Base-by-base conservation (phyloP, 768 basidiomycete genomes). In the Albatrellus ellisii region DNA sequence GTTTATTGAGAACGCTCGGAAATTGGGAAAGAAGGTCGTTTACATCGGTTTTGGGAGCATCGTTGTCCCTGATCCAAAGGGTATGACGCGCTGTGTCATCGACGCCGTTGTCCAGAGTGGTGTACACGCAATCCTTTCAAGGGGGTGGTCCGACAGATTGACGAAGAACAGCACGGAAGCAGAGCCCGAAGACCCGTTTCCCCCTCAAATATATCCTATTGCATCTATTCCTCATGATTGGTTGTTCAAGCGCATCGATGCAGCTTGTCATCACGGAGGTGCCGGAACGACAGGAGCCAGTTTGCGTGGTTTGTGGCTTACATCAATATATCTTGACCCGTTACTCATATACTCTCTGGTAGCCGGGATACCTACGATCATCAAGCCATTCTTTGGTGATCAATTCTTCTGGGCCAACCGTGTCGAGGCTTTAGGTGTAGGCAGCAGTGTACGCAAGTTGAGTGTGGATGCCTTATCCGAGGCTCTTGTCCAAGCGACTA, bases 21-120 rank as follows among this genome's bases (percentile, higher is more conserved):
- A 67, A 27, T 62, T 67, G 18, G 75, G 75, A 42, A 90, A 86
- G 72, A 95, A 90, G 62, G 69, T 99, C 27, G 89, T 97, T 7
- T 99, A 98, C 62, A 89, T 99, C 56, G 94, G 94, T 26, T 98
- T 97, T 55, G 92, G 92, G 26, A 92, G 89, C 44, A 94, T 98
- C 47, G 89, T 99, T 43, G 92, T 99, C 35, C 82, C 91, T 18
- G 90, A 99, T 59, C 92, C 94, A 2, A 81, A 75, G 55, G 72
- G 74, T 29, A 90, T 99, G 85, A 97, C 95, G 0, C 77, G 76
- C 31, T 86, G 77, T 54, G 84, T 99, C 37, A 70, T 94, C 32
- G 86, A 95, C 36, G 88, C 94, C 3, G 79, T 98, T 37, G 57
- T 79, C 9, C 72, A 78, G 45, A 89, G 89, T 50, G 91, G 82